Evolutionary conservation across 345 rosid genomes (phyloP), one percentile per base, ranked within the genome.

Genomic region (Raphanus raphanistrum): DNA sequence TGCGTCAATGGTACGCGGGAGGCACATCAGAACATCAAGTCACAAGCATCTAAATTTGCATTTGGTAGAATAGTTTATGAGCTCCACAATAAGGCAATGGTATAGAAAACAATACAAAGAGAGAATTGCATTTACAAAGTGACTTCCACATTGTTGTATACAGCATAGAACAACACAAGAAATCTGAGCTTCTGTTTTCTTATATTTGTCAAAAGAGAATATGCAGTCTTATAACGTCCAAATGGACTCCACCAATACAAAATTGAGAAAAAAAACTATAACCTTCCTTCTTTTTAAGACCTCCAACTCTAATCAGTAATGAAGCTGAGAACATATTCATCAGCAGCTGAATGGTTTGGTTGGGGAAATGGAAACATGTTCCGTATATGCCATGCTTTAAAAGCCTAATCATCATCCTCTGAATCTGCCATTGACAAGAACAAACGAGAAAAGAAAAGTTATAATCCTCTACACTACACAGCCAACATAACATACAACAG

Each of bases 1-100:
- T 89, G 76, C 89, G 94, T 76, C 96, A 89, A 60, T 94, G 94
- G 98, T 96, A 91, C 81, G 89, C 81, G 89, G 84, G 94, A 86
- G 97, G 71, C 60, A 97, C 61, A 88, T 45, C 83, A 84, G 89
- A 80, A 88, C 68, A 43, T 43, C 6, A 9, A 43, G 52, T 13
- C 15, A 4, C 15, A 43, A 43, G 54, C 54, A 48, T 48, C 55
- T 21, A n/a, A 50, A 50, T n/a, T 15, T 50, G 55, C 55, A 48
- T 13, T 13, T 48, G 17, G 17, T 48, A 13, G 21, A 21, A 21
- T 13, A n/a, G 17, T 13, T 48, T 48, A 48, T 48, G 54, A 48
- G 58, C 50, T 75, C 33, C 17, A 60, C 15, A 61, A 26, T 26
- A 68, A 52, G 41, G 29, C 10, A 65, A 38, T 41, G 38, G 52